phyloP scores from a whole-genome alignment of 257 asterid species.

The Paulownia fortunei region DNA sequence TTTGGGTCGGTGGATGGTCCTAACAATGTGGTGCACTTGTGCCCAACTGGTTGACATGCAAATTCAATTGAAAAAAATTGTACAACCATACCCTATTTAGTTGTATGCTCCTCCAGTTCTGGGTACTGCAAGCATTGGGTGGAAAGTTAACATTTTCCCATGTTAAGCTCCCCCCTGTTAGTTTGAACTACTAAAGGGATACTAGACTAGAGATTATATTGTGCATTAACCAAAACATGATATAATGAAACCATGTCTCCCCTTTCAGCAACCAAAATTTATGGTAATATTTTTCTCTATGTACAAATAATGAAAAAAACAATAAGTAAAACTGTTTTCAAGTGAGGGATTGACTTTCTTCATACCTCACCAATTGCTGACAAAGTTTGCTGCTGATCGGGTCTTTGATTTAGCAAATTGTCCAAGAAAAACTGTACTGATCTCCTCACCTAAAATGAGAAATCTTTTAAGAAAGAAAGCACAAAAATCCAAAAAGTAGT shows the following conservation, averaged over 20 bases:
- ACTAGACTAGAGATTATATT: too few species aligned
- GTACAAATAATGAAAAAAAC: background rate
- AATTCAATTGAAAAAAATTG: too few species aligned
- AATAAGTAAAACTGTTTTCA: background rate
- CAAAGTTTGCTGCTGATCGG: slow-evolving; percentile 93
- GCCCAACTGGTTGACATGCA: too few species aligned
- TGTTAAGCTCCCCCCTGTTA: too few species aligned
- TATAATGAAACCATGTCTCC: background rate
- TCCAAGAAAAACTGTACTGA: slow-evolving; percentile 95
- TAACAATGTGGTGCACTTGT: too few species aligned
- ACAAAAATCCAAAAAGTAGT: background rate
- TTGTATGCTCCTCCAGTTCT: too few species aligned
- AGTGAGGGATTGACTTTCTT: background rate
- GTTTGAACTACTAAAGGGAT: too few species aligned
- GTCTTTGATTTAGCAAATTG: slow-evolving; percentile 81
- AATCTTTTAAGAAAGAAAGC: slow-evolving; percentile 1
- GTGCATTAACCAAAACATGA: background rate
- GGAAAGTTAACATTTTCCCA: too few species aligned
- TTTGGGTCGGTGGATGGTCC: too few species aligned
- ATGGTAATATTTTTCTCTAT: too few species aligned
- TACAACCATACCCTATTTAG: too few species aligned
- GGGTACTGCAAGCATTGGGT: too few species aligned
- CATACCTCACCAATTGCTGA: slow-evolving; percentile 97
- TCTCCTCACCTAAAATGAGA: slow-evolving; percentile 73
- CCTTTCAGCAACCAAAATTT: background rate